Percentiles rank a stretch among this genome's conserved stretches.
Evolutionary conservation across 345 rosid genomes (phyloP).

Genomic region (Citrus hindsii): DNA sequence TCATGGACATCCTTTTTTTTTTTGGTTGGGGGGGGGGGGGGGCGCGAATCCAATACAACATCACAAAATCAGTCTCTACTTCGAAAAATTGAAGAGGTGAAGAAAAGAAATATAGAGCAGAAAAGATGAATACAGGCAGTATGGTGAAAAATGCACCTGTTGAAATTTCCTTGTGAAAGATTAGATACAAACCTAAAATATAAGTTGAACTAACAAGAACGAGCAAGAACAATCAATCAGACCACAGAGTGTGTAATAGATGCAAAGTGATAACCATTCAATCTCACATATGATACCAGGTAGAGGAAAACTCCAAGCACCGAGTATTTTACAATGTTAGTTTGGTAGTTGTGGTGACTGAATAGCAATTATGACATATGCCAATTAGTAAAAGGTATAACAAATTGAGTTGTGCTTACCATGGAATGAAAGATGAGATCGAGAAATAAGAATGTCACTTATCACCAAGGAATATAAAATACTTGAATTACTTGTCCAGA

Average conservation of each 20-base stretch:
- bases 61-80: slow-evolving; percentile 1
- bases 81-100: not conserved
- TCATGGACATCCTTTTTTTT: slow-evolving; percentile 72
- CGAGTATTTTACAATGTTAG: not conserved
- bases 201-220: not conserved
- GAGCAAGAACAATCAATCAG: not conserved
- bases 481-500: not conserved
- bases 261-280: not conserved
- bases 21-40: no score
- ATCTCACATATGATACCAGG: not conserved
- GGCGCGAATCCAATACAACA: not conserved
- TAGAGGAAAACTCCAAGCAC: not conserved
- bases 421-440: not conserved
- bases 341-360: not conserved
- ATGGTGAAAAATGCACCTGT: not conserved
- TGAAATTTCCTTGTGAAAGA: not conserved
- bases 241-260: not conserved
- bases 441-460: not conserved
- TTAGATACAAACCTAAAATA: not conserved
- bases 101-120: not conserved
- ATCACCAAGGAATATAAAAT: not conserved
- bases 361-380: not conserved
- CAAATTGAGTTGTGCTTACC: not conserved
- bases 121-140: not conserved
- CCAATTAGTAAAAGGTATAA: not conserved